Evolutionary conservation across 1,284 basidiomycete genomes (phyloP).

Genomic region (Apiotrichum mycotoxinovorans): DNA sequence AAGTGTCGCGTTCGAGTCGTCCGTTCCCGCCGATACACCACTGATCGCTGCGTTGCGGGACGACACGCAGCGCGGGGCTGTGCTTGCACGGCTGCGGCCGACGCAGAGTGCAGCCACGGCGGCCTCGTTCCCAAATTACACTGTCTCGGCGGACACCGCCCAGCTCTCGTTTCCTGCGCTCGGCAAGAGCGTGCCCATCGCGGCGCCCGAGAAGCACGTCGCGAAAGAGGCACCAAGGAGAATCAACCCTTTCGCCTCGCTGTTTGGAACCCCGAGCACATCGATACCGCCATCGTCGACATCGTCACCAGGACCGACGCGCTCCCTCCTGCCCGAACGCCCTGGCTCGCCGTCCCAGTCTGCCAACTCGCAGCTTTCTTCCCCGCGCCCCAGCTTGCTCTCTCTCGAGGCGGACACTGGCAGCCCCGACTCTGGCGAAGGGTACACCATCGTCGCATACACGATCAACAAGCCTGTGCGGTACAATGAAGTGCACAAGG

Average conservation of each 20-base stretch:
- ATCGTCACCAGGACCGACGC: neutral
- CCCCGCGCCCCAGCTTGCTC: constrained; percentile 36
- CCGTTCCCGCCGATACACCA: constrained; percentile 60
- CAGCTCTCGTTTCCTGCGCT: constrained; percentile 65
- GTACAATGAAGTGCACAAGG: constrained; percentile 57
- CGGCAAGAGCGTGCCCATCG: constrained; percentile 20
- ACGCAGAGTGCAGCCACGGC: constrained; percentile 30
- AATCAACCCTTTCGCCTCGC: constrained; percentile 46
- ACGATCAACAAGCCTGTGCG: constrained; percentile 42
- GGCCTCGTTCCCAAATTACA: constrained; percentile 57
- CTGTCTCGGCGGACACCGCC: constrained; percentile 55
- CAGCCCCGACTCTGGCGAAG: constrained; percentile 25
- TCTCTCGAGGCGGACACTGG: constrained; percentile 26
- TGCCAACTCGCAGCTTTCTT: constrained; percentile 16
- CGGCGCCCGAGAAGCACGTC: constrained; percentile 11
- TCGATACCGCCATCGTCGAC: constrained; percentile 1
- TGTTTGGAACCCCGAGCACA: constrained; percentile 31
- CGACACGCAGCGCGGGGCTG: constrained; percentile 54
- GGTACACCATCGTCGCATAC: constrained; percentile 44
- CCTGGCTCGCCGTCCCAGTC: constrained; percentile 48
- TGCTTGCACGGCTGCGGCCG: constrained; percentile 37
- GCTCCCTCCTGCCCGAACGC: constrained; percentile 11
- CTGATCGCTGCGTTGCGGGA: constrained; percentile 60
- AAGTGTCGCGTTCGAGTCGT: constrained; percentile 32
- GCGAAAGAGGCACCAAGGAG: constrained; percentile 25